Conservation (phyloP, 2,329 filamentous ascomycete species). For the Cytospora piceicola region DNA sequence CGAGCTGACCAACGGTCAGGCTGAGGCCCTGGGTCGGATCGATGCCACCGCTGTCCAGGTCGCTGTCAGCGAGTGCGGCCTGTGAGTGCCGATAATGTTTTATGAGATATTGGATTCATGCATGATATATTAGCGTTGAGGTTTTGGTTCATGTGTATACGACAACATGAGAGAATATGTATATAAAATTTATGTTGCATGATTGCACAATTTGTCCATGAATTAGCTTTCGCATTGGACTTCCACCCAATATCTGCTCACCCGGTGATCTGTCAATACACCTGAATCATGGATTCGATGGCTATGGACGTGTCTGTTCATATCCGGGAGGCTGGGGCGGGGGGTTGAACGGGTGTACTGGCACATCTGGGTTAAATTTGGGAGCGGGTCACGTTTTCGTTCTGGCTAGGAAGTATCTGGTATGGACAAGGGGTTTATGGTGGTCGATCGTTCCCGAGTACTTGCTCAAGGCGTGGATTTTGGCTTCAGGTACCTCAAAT, state of each 20-base stretch:
- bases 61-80: conserved; percentile 46
- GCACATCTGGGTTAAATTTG: too few relatives aligned
- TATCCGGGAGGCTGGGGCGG: too few relatives aligned
- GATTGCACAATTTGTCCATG: conserved; percentile 35
- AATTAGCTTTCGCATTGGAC: neutral
- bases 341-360: too few relatives aligned
- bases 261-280: too few relatives aligned
- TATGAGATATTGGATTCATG: conserved; percentile 1
- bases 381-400: too few relatives aligned
- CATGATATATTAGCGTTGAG: conserved; percentile 1
- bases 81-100: conserved; percentile 2
- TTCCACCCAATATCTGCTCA: neutral
- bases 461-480: too few relatives aligned
- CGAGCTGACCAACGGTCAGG: conserved; percentile 57
- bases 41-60: conserved; percentile 54
- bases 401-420: too few relatives aligned
- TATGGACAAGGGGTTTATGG: too few relatives aligned
- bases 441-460: too few relatives aligned
- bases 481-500: too few relatives aligned
- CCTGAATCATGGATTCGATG: too few relatives aligned
- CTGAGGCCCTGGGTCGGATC: conserved; percentile 53
- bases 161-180: neutral
- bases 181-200: neutral
- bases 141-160: neutral
- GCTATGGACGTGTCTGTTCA: too few relatives aligned